Base-by-base conservation (phyloP, 2,329 filamentous ascomycete genomes). In the Aureobasidium melanogenum region DNA sequence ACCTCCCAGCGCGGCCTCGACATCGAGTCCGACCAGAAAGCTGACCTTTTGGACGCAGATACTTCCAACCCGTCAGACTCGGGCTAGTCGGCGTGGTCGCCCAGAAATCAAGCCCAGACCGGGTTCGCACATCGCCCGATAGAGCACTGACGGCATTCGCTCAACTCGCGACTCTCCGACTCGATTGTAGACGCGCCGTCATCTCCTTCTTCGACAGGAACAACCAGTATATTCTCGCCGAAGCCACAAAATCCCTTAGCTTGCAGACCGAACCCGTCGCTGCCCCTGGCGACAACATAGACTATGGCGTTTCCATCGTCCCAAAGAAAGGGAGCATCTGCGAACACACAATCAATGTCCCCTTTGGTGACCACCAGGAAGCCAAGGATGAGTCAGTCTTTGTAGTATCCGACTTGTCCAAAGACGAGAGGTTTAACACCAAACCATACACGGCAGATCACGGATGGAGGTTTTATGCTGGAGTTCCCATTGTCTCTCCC, bases 171-270 rank as follows among this genome's bases (percentile, higher is more conserved):
- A 74, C 80, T 14, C 73, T 82, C 57, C 73, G 79, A 0, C 71
- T 82, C 46, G 72, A 75, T 14, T 74, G 76, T 39, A 75, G 77
- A 62, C 76, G 81, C 36, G 75, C 74, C 30, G 79, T 83, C 74
- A 75, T 84, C 5, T 82, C 80, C 63, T 72, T 83, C 54, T 80
- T 83, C 65, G 81, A 82, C 65, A 67, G 71, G 2, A 70, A 72
- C 2, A 74, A 74, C 17, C 79, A 82, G 66, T 81, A 80, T 56
- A 76, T 83, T 52, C 73, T 84, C 43, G 80, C 80, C 34, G 80
- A 83, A 67, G 77, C 79, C 8, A 83, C 81, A 0, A 75, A 73
- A 52, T 77, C 75, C 3, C 63, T 82, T 3, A 77, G 77, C 15
- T 67, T 80, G 1, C 62, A 67, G 36, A 63, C 69, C 41, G 66